Base-by-base conservation (phyloP, 495 filamentous ascomycete species). In the Lineolata rhizophorae region DNA sequence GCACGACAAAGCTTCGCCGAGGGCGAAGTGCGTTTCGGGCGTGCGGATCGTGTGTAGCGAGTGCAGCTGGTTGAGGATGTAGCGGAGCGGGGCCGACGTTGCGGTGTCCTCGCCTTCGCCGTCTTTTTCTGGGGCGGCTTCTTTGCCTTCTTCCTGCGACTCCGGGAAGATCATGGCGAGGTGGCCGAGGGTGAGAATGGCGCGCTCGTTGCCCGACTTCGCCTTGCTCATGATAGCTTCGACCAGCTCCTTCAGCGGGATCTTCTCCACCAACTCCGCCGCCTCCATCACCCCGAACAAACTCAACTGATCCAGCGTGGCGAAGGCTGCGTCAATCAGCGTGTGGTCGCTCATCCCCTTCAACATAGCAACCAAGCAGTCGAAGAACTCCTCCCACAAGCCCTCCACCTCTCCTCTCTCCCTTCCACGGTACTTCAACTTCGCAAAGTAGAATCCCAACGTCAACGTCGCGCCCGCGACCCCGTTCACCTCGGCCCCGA, bases 11-110 rank as follows among this genome's bases (percentile, higher is more conserved):
- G 87, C 82, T 44, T 90, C 83, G 6, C 87, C 87, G 8, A 85
- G 67, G 2, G 78, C 63, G 46, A 97, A 92, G 37, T 92, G 85
- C 5, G 77, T 60, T 44, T 93, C 82, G 1, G 78, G 68, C 32
- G 82, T 74, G 36, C 72, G 72, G 17, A 83, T 70, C 41, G 84
- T 82, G 45, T 87, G 79, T 10, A 95, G 48, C 4, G 55, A 56
- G 45, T 81, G 76, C 0, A 97, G 50, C 19, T 62, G 68, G 25
- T 62, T 50, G 19, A 77, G 35, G 17, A 83, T 60, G 12, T 59
- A 46, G 2, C 38, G 35, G 6, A 68, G 37, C 6, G n/a, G n/a
- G n/a, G n/a, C n/a, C n/a, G n/a, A n/a, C n/a, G n/a, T n/a, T n/a
- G n/a, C n/a, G n/a, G n/a, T n/a, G n/a, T n/a, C n/a, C n/a, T n/a